Evolutionary conservation across 805 yeast genomes (phyloP), one percentile per base, ranked within the genome.

Genomic region (Candida awuae): DNA sequence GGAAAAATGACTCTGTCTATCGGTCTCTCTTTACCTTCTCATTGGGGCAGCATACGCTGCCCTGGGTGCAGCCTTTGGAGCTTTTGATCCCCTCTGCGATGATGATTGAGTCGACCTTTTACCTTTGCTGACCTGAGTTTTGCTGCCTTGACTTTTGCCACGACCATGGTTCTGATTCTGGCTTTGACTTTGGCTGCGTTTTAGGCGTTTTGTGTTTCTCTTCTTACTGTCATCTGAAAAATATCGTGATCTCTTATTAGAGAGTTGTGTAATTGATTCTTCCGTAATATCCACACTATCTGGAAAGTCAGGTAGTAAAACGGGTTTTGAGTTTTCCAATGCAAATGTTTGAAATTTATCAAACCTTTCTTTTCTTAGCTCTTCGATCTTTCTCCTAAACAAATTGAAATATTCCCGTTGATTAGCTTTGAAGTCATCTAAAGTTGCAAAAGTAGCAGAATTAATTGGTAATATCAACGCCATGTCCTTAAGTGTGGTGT

Each of bases 391-490:
- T 6, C 45, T 41, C n/a, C 48, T 46, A 38, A 58, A 60, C 15
- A 41, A 42, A 14, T 38, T 33, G 41, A 48, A 61, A 34, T 52
- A 57, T 35, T 46, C 53, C 22, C 47, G 29, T 30, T 60, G 63
- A 56, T 40, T 56, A 6, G 31, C 50, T 20, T 56, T 52, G 15
- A 68, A 55, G 5, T 63, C 70, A 1, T 51, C 55, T 34, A 75
- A 48, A 35, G 51, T 54, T 6, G 62, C 56, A 53, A 65, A 80
- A 29, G 67, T 80, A 14, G 50, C 54, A 32, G 67, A 67, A 13
- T 66, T 68, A 2, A 66, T 63, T 1, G 87, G 86, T 23, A 80
- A 60, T 35, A 59, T 63, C 15, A 54, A 46, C 0, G 84, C 75
- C 76, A 80, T 70, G 32, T 74, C 77, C 43, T 67, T 66, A 41